Evolutionary conservation across 352 stramenopile genomes (phyloP), one percentile per base, ranked within the genome.

Genomic region (Globisporangium solare): DNA sequence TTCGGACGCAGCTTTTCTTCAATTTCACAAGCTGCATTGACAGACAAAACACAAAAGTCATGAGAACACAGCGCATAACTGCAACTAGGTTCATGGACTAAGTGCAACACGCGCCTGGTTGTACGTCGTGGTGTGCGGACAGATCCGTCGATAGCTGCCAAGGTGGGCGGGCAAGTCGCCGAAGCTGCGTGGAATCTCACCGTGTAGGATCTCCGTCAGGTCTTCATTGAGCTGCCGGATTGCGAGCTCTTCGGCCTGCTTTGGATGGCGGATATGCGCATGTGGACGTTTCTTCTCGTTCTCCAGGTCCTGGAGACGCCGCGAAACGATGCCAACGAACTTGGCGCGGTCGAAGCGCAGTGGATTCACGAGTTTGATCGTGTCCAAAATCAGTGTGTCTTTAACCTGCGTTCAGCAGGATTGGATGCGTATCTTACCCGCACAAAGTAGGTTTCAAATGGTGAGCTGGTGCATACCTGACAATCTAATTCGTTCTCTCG

Each of bases 341-440:
- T 74, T 77, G 1, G 54, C 58, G 27, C 89, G 80, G 54, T 97
- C 87, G 54, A 93, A 96, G 42, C 76, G 74, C 21, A 92, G 64
- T 17, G 89, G 86, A 22, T 94, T 67, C 20, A 97, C 80, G 17
- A 97, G 65, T n/a, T 64, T 58, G 46, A 97, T 72, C 22, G 86
- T 96, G 67, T 98, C 88, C 18, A 79, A 54, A 53, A 97, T 90
- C 56, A 98, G 73, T 6, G 72, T 67, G 51, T 94, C 86, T 70
- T 98, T 98, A 27, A 98, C 77, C 48, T 71, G 37, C 24, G 24
- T 27, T 27, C 24, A 6, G n/a, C 43, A 47, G n/a, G n/a, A 3
- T 8, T 21, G 10, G 15, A 43, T 6, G 32, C 6, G 39, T 15
- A 18, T 31, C 39, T 31, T 27, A 27, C 5, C 24, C 24, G 24